Evolutionary conservation across 2,329 filamentous ascomycete species (phyloP).

Genomic region (Didymella arachidicola): DNA sequence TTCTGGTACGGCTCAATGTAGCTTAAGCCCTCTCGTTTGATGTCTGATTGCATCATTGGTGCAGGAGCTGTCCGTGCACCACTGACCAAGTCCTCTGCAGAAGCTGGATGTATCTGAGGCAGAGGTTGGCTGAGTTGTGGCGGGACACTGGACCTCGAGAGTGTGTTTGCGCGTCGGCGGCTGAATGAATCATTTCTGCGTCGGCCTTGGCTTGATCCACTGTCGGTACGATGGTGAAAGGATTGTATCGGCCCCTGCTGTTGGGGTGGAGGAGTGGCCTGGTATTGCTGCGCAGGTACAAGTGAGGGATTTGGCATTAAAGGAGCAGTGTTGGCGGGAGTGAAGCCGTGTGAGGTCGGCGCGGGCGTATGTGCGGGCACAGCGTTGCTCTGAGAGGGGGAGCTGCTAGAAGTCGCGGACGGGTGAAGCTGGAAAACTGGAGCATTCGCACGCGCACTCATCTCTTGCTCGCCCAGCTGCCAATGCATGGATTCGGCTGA

Average conservation of each 20-base stretch:
- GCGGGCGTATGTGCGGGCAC: constrained; percentile 38
- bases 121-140: constrained; percentile 46
- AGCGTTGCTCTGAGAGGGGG: constrained; percentile 39
- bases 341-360: constrained; percentile 44
- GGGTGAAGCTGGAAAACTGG: constrained; percentile 74
- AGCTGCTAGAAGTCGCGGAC: constrained; percentile 46
- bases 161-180: constrained; percentile 40
- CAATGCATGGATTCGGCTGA: constrained; percentile 98
- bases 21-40: constrained; percentile 40
- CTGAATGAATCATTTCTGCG: constrained; percentile 47
- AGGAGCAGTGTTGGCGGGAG: constrained; percentile 51
- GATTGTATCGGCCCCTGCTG: constrained; percentile 38
- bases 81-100: constrained; percentile 45
- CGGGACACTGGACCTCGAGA: constrained; percentile 46
- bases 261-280: constrained; percentile 33
- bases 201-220: constrained; percentile 42
- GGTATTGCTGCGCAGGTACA: constrained; percentile 38
- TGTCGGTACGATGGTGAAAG: constrained; percentile 47
- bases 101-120: constrained; percentile 44
- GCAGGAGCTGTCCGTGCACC: constrained; percentile 48
- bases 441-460: constrained; percentile 90
- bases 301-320: constrained; percentile 38
- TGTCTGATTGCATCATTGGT: constrained; percentile 35
- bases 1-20: constrained; percentile 45
- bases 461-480: constrained; percentile 91